phyloP scores from a whole-genome alignment of 352 stramenopile genomes.

The Pythium plurisporium region DNA sequence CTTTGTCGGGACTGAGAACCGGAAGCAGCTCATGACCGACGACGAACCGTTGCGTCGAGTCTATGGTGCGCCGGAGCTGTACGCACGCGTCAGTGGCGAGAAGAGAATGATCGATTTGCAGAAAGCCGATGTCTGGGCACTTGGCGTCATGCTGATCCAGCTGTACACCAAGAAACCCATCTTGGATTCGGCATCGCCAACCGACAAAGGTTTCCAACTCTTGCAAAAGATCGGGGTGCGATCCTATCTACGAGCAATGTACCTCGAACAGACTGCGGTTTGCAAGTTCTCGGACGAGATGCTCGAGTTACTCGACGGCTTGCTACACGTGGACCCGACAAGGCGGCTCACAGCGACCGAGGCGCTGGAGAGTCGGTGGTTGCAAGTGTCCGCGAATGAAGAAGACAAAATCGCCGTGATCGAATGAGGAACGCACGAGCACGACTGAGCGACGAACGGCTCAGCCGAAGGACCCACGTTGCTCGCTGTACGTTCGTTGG shows the following conservation, averaged over 20 bases:
- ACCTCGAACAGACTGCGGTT: conserved; percentile 55
- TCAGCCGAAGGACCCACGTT: too few relatives aligned
- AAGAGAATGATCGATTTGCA: conserved; percentile 34
- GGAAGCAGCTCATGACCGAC: conserved; percentile 20
- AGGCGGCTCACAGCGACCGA: conserved; percentile 47
- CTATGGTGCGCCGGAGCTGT: conserved; percentile 58
- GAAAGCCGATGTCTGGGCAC: conserved; percentile 56
- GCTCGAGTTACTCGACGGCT: conserved; percentile 74
- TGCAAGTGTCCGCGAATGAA: conserved; percentile 1
- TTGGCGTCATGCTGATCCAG: conserved; percentile 55
- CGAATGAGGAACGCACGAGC: neutral
- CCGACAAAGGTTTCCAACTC: conserved; percentile 56
- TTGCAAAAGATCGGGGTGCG: conserved; percentile 41
- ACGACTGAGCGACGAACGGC: too few relatives aligned
- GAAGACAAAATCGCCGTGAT: neutral
- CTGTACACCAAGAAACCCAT: conserved; percentile 53
- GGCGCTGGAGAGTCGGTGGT: conserved; percentile 67
- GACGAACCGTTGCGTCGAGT: conserved; percentile 31
- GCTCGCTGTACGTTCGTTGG: too few relatives aligned
- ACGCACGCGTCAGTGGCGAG: conserved; percentile 7
- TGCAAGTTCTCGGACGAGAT: conserved; percentile 53
- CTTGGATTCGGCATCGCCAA: conserved; percentile 36
- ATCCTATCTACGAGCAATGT: conserved; percentile 55
- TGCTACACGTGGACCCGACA: conserved; percentile 80
- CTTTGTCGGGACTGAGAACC: conserved; percentile 55